phyloP scores from a whole-genome alignment of 176 grass and related monocot species.

The Bothriochloa decipiens region DNA sequence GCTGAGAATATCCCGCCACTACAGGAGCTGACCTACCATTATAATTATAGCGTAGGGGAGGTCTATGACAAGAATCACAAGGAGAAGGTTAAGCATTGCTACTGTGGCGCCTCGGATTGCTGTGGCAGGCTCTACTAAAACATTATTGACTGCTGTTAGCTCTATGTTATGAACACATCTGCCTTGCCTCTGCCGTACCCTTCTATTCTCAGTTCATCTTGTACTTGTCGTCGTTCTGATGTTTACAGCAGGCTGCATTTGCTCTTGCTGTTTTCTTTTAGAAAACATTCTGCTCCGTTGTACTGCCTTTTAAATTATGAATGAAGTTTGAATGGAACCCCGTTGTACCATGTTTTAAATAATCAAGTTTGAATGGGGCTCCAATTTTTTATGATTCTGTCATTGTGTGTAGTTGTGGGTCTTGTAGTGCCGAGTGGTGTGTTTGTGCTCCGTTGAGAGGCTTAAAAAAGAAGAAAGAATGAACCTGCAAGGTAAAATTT shows the following conservation, averaged over 20 bases:
- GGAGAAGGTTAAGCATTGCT: conserved; percentile 42
- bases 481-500: too few species aligned
- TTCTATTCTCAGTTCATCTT: neutral
- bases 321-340: neutral
- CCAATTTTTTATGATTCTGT: neutral
- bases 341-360: neutral
- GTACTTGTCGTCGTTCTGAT: conserved; percentile 2
- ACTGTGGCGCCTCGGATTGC: conserved; percentile 46
- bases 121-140: conserved; percentile 57
- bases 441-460: too few species aligned
- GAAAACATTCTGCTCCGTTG: neutral
- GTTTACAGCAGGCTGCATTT: neutral
- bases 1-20: conserved; percentile 70
- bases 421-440: too few species aligned
- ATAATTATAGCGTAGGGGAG: conserved; percentile 61
- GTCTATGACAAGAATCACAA: conserved; percentile 51
- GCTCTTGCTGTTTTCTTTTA: neutral
- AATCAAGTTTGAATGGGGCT: neutral
- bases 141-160: conserved; percentile 19
- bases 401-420: neutral
- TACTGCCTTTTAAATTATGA: neutral
- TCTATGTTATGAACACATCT: conserved; percentile 6
- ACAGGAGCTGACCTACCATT: conserved; percentile 78
- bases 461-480: too few species aligned
- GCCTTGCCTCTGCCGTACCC: neutral